phyloP scores from a whole-genome alignment of 306 rosid genomes.

The Ormosia emarginata region DNA sequence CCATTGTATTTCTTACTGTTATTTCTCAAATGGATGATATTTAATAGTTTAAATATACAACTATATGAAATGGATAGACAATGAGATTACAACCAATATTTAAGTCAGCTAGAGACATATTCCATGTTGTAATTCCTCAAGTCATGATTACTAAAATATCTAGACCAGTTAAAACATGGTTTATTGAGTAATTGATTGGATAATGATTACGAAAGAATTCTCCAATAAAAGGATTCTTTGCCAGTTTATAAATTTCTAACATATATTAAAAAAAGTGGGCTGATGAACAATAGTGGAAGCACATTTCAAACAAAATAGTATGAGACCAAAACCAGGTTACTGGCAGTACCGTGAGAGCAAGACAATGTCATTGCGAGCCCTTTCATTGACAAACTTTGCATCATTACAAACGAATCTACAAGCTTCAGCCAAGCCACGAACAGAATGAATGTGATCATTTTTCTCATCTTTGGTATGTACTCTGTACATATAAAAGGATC shows the following conservation, averaged over 20 bases:
- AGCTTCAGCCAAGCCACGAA: constrained; percentile 68
- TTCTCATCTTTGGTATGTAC: constrained; percentile 46
- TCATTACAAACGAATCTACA: constrained; percentile 71
- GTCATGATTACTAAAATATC: neutral
- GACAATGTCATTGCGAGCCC: constrained; percentile 68
- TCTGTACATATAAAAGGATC: constrained; percentile 35
- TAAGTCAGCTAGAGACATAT: constrained; percentile 10
- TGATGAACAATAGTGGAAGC: neutral
- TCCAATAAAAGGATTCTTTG: neutral
- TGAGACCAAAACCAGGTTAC: constrained; percentile 9
- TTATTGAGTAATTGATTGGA: neutral
- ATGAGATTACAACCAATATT: neutral
- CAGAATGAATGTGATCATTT: constrained; percentile 32
- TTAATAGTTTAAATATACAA: neutral
- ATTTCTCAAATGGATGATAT: neutral
- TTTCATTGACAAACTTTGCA: constrained; percentile 73
- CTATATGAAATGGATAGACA: constrained; percentile 7
- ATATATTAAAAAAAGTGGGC: neutral
- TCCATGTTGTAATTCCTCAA: neutral
- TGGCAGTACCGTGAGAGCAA: constrained; percentile 77
- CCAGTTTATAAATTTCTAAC: neutral
- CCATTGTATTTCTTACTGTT: neutral
- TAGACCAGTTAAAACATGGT: neutral
- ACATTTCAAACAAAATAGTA: constrained; percentile 5
- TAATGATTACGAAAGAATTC: neutral